Conservation (phyloP, 75 land plant genomes). For the Cupressus sempervirens region DNA sequence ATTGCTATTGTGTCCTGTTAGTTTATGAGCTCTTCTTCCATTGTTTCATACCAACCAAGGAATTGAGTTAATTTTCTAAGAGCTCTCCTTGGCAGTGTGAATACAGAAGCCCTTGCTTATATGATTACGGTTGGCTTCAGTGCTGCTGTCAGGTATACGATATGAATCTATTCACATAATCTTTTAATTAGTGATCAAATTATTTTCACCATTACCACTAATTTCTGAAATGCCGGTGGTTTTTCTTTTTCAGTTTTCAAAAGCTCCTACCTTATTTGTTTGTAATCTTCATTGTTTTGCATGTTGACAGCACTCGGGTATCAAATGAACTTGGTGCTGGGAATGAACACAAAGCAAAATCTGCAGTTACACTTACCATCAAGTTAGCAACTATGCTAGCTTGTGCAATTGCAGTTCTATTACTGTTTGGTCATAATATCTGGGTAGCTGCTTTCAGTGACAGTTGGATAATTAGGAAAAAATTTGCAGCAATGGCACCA, state of each 20-base stretch:
- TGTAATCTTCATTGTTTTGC: background rate
- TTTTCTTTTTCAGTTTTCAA: background rate
- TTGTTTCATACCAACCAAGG: background rate
- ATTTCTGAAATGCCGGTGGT: background rate
- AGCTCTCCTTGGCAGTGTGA: slow-evolving; percentile 36
- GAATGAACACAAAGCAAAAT: slow-evolving; percentile 38
- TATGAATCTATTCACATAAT: background rate
- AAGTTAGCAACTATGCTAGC: slow-evolving; percentile 42
- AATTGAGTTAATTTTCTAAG: background rate
- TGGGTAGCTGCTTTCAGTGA: slow-evolving; percentile 56
- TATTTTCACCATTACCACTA: background rate
- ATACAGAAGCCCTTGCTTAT: slow-evolving; percentile 47
- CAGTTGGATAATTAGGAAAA: slow-evolving; percentile 33
- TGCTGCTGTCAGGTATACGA: slow-evolving; percentile 68
- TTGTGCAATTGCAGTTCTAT: slow-evolving; percentile 17
- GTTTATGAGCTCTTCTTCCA: background rate
- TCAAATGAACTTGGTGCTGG: slow-evolving; percentile 81
- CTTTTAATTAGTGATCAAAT: background rate
- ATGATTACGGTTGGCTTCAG: slow-evolving; percentile 67
- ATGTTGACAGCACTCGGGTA: slow-evolving; percentile 57
- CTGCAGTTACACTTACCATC: slow-evolving; percentile 47
- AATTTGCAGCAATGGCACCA: slow-evolving; percentile 47
- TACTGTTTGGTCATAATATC: slow-evolving; percentile 35
- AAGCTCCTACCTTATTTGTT: background rate
- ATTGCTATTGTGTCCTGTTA: background rate